Base-by-base conservation (phyloP, 352 stramenopile genomes). In the Nothophytophthora sp. region DNA sequence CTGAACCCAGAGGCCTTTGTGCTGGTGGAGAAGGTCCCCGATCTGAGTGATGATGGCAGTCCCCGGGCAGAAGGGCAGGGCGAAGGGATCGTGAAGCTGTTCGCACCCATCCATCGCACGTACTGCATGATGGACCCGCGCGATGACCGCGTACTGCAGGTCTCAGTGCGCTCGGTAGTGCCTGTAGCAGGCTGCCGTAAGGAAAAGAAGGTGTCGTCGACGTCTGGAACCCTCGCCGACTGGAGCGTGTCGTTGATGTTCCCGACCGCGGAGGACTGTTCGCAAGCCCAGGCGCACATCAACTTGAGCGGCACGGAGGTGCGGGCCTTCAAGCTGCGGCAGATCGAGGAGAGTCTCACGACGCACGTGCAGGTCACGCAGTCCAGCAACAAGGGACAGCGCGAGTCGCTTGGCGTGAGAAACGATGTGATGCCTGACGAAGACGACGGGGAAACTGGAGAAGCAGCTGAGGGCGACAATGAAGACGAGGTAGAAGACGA, bases 181-280 rank as follows among this genome's bases (percentile, higher is more conserved):
- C 63, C 81, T 6, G 73, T 92, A 8, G 67, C 70, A 20, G 75
- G 75, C 24, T 92, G 81, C 35, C 81, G 79, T n/a, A 79, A 38
- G 56, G 70, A 33, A 86, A 87, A 55, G 44, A 70, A 65, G 5
- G 66, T 61, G n/a, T 58, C 63, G 18, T 73, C 58, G 34, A 35
- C 37, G 29, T 33, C 50, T 10, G 42, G 59, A 5, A 60, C 47
- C 15, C 19, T 66, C 11, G 50, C 60, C 20, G 49, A 68, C 36
- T 92, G 81, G 81, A 78, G 83, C 36, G 76, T 79, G 10, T 74
- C 80, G 19, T 42, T 92, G 22, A 55, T 92, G 36, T 92, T 92
- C 32, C 62, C 67, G 28, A 84, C 43, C 16, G 44, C 54, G 0
- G 81, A 92, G 28, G 79, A 92, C 49, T 86, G 73, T 18, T 54